Base-by-base conservation (phyloP, 2,329 filamentous ascomycete species). In the Penicillium capsulatum region DNA sequence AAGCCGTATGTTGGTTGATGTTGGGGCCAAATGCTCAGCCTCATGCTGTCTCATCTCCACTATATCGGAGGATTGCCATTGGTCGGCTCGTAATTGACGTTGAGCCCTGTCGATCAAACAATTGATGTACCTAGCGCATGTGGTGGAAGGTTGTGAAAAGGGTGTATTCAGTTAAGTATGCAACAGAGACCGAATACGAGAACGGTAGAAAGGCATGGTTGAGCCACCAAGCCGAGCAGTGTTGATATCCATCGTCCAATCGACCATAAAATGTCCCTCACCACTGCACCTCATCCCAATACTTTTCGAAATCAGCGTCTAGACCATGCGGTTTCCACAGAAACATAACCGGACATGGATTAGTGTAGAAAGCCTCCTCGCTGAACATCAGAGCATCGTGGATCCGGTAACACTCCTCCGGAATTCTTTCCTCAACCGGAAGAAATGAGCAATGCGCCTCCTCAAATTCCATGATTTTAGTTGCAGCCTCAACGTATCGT, bases 381-480 rank as follows among this genome's bases (percentile, higher is more conserved):
- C 27, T 17, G 10, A 14, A 26, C 4, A 38, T 31, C 2, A 32
- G 29, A 4, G 20, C 13, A 10, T 31, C 36, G 13, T 38, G 31
- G 7, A 40, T 19, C 8, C 38, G 38, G 14, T 31, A 16, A 20
- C 22, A 17, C 14, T 40, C 38, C 10, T 20, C 9, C 5, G 31
- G 31, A n/a, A 44, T 33, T 14, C 39, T 34, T 28, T 51, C 40
- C n/a, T 36, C 34, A 16, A 49, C n/a, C 1, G 45, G 44, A 5
- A 45, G 14, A 20, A 13, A 27, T 10, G 30, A 45, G 19, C 36
- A 14, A 14, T 39, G 26, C 8, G 26, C 39, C n/a, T 55, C 50
- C 17, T 55, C 52, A 4, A 48, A 22, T 8, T 50, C 43, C 17
- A 50, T 35, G 7, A 53, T 37, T 5, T 42, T 31, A 5, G 26